Percentiles rank a stretch among this genome's conserved stretches.
These are phyloP conservation scores for Penstemon eatonii DNA, from an alignment of 257 asterid species.

Conservation along the genomic window DNA sequence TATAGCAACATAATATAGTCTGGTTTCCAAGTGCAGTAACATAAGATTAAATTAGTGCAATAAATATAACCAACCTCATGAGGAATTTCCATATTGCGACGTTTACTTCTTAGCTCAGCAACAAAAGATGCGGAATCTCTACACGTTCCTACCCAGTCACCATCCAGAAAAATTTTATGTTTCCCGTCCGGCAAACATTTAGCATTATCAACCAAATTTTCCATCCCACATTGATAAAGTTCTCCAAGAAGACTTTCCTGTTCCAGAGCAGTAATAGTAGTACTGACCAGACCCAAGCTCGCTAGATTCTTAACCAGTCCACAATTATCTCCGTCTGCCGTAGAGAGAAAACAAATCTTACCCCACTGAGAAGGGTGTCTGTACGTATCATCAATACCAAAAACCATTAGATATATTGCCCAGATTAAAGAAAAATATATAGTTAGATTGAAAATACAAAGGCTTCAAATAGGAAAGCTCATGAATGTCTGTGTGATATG, in stretches of 20 bases:
- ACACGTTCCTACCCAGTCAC: slow-evolving; percentile 88
- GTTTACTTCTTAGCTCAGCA: slow-evolving; percentile 62
- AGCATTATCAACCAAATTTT: slow-evolving; percentile 54
- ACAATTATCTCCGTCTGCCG: slow-evolving; percentile 97
- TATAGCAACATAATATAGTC: slow-evolving; percentile 2
- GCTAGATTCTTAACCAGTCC: slow-evolving; percentile 94
- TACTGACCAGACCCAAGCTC: slow-evolving; percentile 85
- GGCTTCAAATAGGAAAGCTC: background rate
- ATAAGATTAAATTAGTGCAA: slow-evolving; percentile 27
- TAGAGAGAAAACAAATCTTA: slow-evolving; percentile 86
- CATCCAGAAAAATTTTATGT: slow-evolving; percentile 75
- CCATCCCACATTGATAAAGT: slow-evolving; percentile 73
- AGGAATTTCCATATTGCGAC: slow-evolving; percentile 66
- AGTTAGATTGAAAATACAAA: no score
- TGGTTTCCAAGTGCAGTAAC: slow-evolving; percentile 16
- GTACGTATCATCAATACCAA: slow-evolving; percentile 33
- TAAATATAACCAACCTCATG: slow-evolving; percentile 54
- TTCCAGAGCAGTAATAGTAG: slow-evolving; percentile 33
- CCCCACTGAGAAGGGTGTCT: slow-evolving; percentile 99
- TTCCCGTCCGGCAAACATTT: slow-evolving; percentile 44
- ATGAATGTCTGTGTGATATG: no score
- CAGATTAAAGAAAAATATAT: background rate
- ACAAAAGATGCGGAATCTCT: slow-evolving; percentile 69
- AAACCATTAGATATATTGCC: slow-evolving; percentile 23
- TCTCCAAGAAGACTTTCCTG: slow-evolving; percentile 45